A percentile compares a stretch with the other conserved stretches of the same genome.
Evolutionary conservation across 78 protist species (phyloP).

Genomic region (Dictyostelium capitatum): DNA sequence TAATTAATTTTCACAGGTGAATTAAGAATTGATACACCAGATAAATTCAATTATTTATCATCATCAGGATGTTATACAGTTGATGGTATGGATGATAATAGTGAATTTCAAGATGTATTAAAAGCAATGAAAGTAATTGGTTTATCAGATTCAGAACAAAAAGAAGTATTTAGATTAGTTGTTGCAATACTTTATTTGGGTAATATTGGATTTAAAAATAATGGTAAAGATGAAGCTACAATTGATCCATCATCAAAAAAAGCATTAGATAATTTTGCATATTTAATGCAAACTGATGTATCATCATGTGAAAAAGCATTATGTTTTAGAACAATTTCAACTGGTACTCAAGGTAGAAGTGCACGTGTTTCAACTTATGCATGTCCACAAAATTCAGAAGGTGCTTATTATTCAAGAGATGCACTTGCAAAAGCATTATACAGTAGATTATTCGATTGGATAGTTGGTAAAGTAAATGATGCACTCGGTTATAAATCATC

Average conservation of each 20-base stretch:
- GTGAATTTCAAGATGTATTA: conserved; percentile 83
- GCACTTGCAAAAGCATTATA: conserved; percentile 97
- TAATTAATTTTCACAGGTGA: conserved; percentile 9
- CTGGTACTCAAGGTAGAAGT: conserved; percentile 85
- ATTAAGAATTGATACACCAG: conserved; percentile 81
- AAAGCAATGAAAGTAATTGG: conserved; percentile 93
- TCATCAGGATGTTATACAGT: conserved; percentile 78
- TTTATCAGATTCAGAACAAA: conserved; percentile 71
- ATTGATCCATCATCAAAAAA: conserved; percentile 57
- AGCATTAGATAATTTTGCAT: conserved; percentile 81
- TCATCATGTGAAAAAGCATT: conserved; percentile 68
- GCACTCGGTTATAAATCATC: conserved; percentile 80
- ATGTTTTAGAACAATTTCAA: conserved; percentile 76
- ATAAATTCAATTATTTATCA: conserved; percentile 71
- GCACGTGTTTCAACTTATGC: conserved; percentile 85
- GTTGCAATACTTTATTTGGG: conserved; percentile 94
- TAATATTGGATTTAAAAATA: conserved; percentile 85
- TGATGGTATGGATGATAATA: conserved; percentile 92
- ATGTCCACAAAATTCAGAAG: conserved; percentile 84
- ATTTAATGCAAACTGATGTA: conserved; percentile 79
- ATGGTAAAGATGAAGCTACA: conserved; percentile 79
- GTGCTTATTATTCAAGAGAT: conserved; percentile 87
- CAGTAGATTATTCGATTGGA: conserved; percentile 92
- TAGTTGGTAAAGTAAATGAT: conserved; percentile 88
- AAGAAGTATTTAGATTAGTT: conserved; percentile 79